A percentile compares a stretch with the other conserved stretches of the same genome.
phyloP scores from a whole-genome alignment of 2,329 filamentous ascomycete genomes.

The Cladosporium phlei region DNA sequence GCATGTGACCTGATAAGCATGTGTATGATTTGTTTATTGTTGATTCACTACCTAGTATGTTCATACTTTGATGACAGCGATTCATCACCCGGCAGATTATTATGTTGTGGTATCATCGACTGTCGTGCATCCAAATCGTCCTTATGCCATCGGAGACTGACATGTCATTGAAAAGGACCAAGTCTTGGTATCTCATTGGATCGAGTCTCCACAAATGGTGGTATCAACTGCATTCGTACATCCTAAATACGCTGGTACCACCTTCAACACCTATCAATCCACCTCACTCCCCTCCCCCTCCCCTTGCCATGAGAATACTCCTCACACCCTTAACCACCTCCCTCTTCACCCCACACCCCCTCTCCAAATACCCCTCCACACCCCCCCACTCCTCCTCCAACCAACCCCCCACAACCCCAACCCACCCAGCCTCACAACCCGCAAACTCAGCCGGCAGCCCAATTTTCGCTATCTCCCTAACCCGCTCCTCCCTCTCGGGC shows the following conservation, averaged over 20 bases:
- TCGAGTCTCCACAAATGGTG: too few species aligned
- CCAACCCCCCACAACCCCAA: slow-evolving; percentile 54
- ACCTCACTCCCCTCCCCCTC: neutral
- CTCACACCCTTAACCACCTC: slow-evolving; percentile 34
- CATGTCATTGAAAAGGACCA: too few species aligned
- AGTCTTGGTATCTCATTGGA: too few species aligned
- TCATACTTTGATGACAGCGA: too few species aligned
- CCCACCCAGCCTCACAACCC: slow-evolving; percentile 60
- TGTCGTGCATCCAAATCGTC: too few species aligned
- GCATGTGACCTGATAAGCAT: too few species aligned
- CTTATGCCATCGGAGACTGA: too few species aligned
- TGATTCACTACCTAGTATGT: neutral
- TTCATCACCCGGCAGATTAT: too few species aligned
- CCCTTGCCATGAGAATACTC: slow-evolving; percentile 22
- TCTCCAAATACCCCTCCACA: slow-evolving; percentile 59
- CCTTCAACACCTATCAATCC: neutral
- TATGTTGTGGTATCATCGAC: too few species aligned
- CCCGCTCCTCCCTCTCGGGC: slow-evolving; percentile 56
- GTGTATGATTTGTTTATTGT: neutral
- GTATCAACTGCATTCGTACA: too few species aligned
- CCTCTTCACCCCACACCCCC: slow-evolving; percentile 48
- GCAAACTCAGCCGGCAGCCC: slow-evolving; percentile 72
- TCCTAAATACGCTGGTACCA: too few species aligned
- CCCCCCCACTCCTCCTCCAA: slow-evolving; percentile 62
- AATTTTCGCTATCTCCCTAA: slow-evolving; percentile 65